phyloP scores from a whole-genome alignment of 139 green algal genomes.

The Diplosphaera chodatii region DNA sequence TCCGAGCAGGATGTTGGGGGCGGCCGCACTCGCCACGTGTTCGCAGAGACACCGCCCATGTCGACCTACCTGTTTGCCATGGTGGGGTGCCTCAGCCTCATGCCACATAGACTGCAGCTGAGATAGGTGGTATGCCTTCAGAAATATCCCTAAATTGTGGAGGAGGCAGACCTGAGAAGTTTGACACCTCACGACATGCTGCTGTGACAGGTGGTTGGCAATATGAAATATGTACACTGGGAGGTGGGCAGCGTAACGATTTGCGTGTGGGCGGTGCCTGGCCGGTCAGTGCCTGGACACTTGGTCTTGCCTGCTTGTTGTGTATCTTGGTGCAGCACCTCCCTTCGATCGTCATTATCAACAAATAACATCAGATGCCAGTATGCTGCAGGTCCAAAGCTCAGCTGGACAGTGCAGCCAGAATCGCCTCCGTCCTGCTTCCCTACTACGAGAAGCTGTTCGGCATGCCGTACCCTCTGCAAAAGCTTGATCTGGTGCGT shows the following conservation, averaged over 20 bases:
- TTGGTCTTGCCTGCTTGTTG: no score
- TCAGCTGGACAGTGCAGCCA: slow-evolving; percentile 26
- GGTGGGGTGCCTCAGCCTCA: no score
- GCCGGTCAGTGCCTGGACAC: no score
- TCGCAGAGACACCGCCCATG: slow-evolving; percentile 64
- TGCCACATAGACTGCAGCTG: no score
- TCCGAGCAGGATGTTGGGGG: not conserved
- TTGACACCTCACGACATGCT: no score
- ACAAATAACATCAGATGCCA: no score
- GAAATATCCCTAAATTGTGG: no score
- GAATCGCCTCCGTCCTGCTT: slow-evolving; percentile 27
- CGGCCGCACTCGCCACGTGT: slow-evolving; percentile 23
- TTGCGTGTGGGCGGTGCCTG: slow-evolving; percentile 56
- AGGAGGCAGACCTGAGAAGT: no score
- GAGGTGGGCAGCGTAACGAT: slow-evolving; percentile 2
- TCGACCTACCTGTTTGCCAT: slow-evolving; percentile 76
- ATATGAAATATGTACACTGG: not conserved
- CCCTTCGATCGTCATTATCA: no score
- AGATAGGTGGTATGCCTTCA: no score
- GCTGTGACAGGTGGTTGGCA: not conserved
- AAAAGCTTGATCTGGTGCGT: slow-evolving; percentile 80
- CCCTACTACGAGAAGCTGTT: slow-evolving; percentile 36
- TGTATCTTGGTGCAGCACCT: no score
- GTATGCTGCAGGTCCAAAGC: slow-evolving; percentile 20
- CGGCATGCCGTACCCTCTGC: slow-evolving; percentile 56